Evolutionary conservation across 73 alveolate species (phyloP).

Genomic region (Loxodes magnus): DNA sequence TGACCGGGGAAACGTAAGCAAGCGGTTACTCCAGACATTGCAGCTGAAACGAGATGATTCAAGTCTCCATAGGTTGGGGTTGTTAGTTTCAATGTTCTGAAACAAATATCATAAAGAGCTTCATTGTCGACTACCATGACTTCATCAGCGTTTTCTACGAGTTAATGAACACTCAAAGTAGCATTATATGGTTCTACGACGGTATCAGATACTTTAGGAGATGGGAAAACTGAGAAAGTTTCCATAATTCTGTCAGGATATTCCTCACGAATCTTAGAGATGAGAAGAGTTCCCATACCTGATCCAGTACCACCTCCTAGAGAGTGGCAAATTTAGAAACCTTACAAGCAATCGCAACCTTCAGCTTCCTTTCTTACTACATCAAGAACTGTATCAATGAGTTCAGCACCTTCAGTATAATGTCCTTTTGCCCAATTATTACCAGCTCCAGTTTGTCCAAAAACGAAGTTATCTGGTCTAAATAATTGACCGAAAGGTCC

Average conservation of each 20-base stretch:
- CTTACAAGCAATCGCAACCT: constrained; percentile 89
- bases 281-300: constrained; percentile 93
- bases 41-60: constrained; percentile 94
- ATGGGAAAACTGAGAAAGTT: constrained; percentile 91
- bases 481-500: constrained; percentile 97
- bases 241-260: constrained; percentile 91
- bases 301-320: constrained; percentile 95
- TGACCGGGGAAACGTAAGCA: constrained; percentile 97
- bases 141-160: constrained; percentile 79
- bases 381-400: constrained; percentile 87
- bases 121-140: constrained; percentile 65
- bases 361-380: constrained; percentile 91
- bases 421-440: constrained; percentile 99
- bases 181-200: constrained; percentile 97
- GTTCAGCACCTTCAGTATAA: constrained; percentile 95
- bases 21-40: constrained; percentile 94
- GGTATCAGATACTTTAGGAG: constrained; percentile 76
- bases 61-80: constrained; percentile 98
- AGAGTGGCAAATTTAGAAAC: constrained; percentile 85
- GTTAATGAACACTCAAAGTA: constrained; percentile 85
- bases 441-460: constrained; percentile 95
- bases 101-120: constrained; percentile 89
- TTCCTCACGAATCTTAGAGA: constrained; percentile 86
- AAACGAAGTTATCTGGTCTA: constrained; percentile 99
- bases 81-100: constrained; percentile 95